Base-by-base conservation (phyloP, 2,329 filamentous ascomycete species). In the Dendryphion nanum region DNA sequence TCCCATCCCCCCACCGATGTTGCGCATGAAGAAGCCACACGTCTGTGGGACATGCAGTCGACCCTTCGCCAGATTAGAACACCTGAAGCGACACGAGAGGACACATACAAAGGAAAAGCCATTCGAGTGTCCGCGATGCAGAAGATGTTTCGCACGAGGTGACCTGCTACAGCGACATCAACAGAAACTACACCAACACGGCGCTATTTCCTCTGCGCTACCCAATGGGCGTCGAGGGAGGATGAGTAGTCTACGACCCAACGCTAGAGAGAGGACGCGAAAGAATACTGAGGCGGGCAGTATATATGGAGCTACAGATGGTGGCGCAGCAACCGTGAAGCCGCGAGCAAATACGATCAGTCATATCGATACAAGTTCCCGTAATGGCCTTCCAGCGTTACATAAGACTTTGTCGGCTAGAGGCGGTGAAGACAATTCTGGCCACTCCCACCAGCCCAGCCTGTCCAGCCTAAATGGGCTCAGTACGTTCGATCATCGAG, bases 51-150 rank as follows among this genome's bases (percentile, higher is more conserved):
- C 90, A 33, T 98, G 93, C 67, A 81, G 83, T 57, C 83, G 93
- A 50, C 95, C 88, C 20, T 98, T 98, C 66, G 93, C 93, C 41
- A 83, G 93, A 44, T 73, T 98, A 55, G 93, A 98, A 71, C 93
- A 98, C 66, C 73, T 98, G 51, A 98, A 98, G 73, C 85, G 93
- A 44, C 93, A 98, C 68, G 93, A 97, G 71, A 82, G 93, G 47
- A 95, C 89, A 13, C 90, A 96, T 64, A 96, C 90, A 30, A 96
- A 98, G 67, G 90, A 98, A 71, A 98, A 98, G 74, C 93, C 93
- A 1, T 98, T 98, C 57, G 89, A 96, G 68, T 98, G 93, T 59
- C 88, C 89, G 19, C 89, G 97, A 67, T 98, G 93, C 68, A 79
- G 88, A 24, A 76, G 93, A 70, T 97, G 93, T 71, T 98, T 98